Percentiles rank a stretch among this genome's conserved stretches.
Evolutionary conservation across 2,329 filamentous ascomycete species (phyloP).

Genomic region (Colletotrichum graminicola): DNA sequence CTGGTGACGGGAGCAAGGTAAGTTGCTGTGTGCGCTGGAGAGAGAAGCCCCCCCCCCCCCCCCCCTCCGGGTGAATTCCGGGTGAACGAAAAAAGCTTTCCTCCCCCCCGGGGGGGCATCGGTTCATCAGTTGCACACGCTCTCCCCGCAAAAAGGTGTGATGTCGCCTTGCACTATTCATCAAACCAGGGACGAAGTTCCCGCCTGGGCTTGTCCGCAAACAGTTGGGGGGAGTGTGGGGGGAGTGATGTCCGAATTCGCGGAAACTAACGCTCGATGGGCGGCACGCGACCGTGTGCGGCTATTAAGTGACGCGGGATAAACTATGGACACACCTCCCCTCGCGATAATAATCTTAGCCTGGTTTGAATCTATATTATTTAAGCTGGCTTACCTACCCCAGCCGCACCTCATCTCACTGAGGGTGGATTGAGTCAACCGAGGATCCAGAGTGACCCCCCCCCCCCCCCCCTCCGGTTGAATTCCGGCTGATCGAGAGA

Average conservation of each 20-base stretch:
- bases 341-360: too few relatives aligned
- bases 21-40: neutral
- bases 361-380: too few relatives aligned
- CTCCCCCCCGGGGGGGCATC: constrained; percentile 50
- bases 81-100: neutral
- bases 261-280: neutral
- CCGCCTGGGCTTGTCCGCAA: neutral
- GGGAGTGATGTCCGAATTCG: too few relatives aligned
- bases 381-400: too few relatives aligned
- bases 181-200: constrained; percentile 48
- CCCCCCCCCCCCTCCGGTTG: too few relatives aligned
- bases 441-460: too few relatives aligned
- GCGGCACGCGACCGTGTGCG: too few relatives aligned
- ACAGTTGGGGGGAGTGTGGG: neutral
- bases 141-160: constrained; percentile 52
- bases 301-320: too few relatives aligned
- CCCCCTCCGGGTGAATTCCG: too few relatives aligned
- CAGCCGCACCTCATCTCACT: too few relatives aligned
- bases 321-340: too few relatives aligned
- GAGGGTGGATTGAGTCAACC: too few relatives aligned
- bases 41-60: neutral
- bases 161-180: constrained; percentile 52
- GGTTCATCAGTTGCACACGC: constrained; percentile 50
- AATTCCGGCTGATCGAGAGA: neutral
- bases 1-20: constrained; percentile 52